Conservation (phyloP, 108 stramenopile species). For the Nitzschia sp. region DNA sequence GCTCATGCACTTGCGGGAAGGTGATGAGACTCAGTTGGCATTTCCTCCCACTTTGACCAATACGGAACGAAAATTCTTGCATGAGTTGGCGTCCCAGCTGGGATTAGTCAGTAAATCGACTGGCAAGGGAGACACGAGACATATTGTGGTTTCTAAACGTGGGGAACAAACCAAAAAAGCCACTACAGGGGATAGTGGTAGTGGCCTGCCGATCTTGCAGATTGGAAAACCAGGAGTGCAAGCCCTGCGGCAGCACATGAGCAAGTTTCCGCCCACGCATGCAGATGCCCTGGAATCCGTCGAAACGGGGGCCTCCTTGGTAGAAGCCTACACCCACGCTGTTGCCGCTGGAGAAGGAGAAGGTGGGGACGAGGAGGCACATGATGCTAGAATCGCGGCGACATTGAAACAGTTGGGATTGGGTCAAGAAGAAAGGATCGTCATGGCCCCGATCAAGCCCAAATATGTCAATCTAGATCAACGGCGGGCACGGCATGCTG, state of each 20-base stretch:
- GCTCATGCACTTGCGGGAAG: conserved; percentile 55
- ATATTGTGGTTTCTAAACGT: conserved; percentile 52
- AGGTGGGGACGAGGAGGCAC: conserved; percentile 2
- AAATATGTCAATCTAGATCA: conserved; percentile 22
- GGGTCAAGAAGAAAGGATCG: neutral
- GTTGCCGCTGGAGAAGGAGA: neutral
- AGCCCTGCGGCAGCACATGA: conserved; percentile 43
- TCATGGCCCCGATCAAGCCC: neutral
- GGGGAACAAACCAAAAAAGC: conserved; percentile 14
- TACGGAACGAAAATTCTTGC: conserved; percentile 77
- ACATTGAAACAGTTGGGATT: conserved; percentile 27
- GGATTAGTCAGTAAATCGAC: conserved; percentile 63
- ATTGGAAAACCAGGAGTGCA: conserved; percentile 43
- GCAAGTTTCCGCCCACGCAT: conserved; percentile 42
- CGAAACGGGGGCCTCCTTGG: conserved; percentile 61
- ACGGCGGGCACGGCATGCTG: conserved; percentile 12
- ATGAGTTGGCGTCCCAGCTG: conserved; percentile 57
- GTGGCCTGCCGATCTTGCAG: conserved; percentile 21
- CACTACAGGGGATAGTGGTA: neutral
- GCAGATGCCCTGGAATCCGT: conserved; percentile 47
- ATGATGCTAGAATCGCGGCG: conserved; percentile 11
- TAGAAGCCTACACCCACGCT: conserved; percentile 22
- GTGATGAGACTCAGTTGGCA: conserved; percentile 34
- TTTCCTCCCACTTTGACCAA: conserved; percentile 71
- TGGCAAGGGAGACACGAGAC: conserved; percentile 64